Base-by-base conservation (phyloP, 1,139 yeast species). In the Blastobotrys capitulatus region DNA sequence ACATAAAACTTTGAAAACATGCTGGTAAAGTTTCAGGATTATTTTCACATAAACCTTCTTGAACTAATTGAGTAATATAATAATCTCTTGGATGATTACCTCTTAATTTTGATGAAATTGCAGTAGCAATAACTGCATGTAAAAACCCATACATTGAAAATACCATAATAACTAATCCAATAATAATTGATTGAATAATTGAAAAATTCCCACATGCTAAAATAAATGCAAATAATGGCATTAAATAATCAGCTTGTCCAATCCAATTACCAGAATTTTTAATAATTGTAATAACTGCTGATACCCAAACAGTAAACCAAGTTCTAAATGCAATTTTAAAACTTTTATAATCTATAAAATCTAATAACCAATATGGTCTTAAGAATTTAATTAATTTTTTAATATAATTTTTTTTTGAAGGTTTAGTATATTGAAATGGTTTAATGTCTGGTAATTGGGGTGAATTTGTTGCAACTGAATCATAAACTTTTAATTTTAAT, bases 141-240 rank as follows among this genome's bases (percentile, higher is more conserved):
- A 55, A 43, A 53, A 59, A 60, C 1, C 60, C 62, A 9, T 49
- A 49, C 12, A 54, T 31, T 6, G 57, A 46, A 6, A 52, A 46
- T 5, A 48, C 42, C 32, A 60, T 48, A 26, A 55, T 53, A 12
- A 55, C 19, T 19, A 57, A 26, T 15, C 57, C 50, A 15, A 51
- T 40, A 6, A 61, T 37, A 6, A 57, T 43, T 0, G 60, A 54
- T 16, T 56, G 50, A 6, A 56, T 48, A 16, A 62, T 52, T 2
- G 68, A 60, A 26, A 54, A 55, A 13, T 57, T 60, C 1, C 68
- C 68, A 2, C 61, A 52, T 12, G 63, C 58, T 35, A 57, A 55
- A 13, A 64, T 56, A 2, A 61, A 55, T 2, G 56, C 50, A 13
- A 60, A 48, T 42, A 64, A 60, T 13, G 54, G 49, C 32, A 63